Evolutionary conservation across 176 grass and related monocot species (phyloP).

Genomic region (Chloris gayana): DNA sequence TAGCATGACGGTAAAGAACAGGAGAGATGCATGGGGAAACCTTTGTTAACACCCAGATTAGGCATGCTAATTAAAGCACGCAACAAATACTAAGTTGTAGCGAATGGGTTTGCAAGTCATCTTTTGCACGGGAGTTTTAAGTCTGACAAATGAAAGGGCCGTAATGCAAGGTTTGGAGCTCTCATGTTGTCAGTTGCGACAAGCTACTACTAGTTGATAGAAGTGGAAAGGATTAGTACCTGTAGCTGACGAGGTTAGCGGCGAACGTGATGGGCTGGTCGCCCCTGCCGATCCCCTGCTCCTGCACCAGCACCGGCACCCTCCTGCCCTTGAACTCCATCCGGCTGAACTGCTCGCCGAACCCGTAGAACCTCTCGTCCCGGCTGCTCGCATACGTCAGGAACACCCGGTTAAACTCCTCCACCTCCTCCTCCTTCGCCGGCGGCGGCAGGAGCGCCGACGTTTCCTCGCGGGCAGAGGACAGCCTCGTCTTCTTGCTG

Average conservation of each 20-base stretch:
- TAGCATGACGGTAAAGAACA: neutral
- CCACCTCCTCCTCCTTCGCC: neutral
- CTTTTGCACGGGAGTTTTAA: no score
- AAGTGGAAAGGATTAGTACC: conserved; percentile 23
- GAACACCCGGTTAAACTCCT: conserved; percentile 76
- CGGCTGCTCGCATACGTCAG: conserved; percentile 64
- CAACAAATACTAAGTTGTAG: no score
- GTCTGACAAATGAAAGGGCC: no score
- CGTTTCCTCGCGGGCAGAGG: conserved; percentile 12
- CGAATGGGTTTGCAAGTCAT: no score
- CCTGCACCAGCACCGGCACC: conserved; percentile 86
- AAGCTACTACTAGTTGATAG: neutral
- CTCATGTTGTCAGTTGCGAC: neutral
- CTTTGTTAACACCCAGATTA: neutral
- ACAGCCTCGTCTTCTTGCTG: conserved; percentile 26
- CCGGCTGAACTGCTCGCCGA: conserved; percentile 92
- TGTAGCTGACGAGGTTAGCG: conserved; percentile 88
- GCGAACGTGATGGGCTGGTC: conserved; percentile 96
- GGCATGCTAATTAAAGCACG: neutral
- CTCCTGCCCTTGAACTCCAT: conserved; percentile 90
- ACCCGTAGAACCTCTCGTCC: conserved; percentile 83
- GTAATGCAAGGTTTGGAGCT: neutral
- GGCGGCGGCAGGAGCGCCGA: neutral
- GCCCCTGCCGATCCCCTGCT: conserved; percentile 95
- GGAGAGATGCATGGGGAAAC: neutral